Evolutionary conservation across 108 stramenopile species (phyloP), one percentile per base, ranked within the genome.

Genomic region (Fragilaria radians): DNA sequence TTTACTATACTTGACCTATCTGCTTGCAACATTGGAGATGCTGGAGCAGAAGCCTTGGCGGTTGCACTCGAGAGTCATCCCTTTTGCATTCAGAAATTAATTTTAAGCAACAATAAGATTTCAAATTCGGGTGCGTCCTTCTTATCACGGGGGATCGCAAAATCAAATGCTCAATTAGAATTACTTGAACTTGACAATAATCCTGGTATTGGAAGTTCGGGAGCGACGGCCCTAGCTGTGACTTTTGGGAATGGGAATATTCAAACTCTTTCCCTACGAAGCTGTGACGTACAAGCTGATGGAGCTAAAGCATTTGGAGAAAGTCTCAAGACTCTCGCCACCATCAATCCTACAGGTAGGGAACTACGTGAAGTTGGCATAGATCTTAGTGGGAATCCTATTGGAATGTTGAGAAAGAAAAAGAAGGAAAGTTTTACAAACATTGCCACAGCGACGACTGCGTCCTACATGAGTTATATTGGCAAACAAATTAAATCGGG

Each of bases 371-470:
- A 42, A 42, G 7, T 42, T 14, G 14, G 36, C 36, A 57, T 90
- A 21, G 90, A 91, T 51, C 55, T 91, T 0, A 88, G 86, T 70
- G 90, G 90, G 0, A 91, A 91, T 64, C 82, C 74, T 21, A 57
- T 91, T 29, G 90, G 90, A 28, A 71, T 74, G 46, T 46, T 74
- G 27, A 66, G 74, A 26, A 72, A 70, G 50, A 64, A 58, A 28
- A 82, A 79, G 63, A 74, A 76, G 28, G 72, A 62, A 26, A 77
- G 80, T 7, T 57, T 88, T n/a, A 71, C 65, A 55, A 81, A 76
- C 61, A 86, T 82, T 59, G 89, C 89, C 17, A 90, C 68, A 21
- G 81, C 79, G 0, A 85, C 82, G 19, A 77, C 82, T 14, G 56
- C 63, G 17, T 70, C 78, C 0, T 83, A 90, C 61, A 81, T 91